A percentile compares a stretch with the other conserved stretches of the same genome.
Evolutionary conservation across 129 eudicot genomes (phyloP).

Genomic region (Rutidosis leptorrhynchoides): DNA sequence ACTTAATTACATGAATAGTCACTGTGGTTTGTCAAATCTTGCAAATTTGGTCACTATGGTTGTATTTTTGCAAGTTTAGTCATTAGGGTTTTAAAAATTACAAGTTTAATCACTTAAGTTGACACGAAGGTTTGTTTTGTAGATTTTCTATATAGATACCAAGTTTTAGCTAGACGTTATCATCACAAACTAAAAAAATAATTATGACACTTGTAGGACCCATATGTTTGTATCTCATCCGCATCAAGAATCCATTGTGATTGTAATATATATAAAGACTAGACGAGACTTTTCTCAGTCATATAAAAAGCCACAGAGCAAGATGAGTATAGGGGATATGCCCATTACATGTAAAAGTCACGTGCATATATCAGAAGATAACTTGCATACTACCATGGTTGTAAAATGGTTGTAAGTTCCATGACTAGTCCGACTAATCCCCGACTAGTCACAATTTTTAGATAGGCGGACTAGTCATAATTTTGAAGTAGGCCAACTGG

Average conservation of each 20-base stretch:
- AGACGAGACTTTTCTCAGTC: background rate
- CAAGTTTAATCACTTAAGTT: no score
- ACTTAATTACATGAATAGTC: no score
- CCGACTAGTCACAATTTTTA: no score
- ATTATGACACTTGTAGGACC: background rate
- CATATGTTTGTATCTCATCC: background rate
- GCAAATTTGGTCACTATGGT: no score
- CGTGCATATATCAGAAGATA: background rate
- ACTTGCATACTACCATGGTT: no score
- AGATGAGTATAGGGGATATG: background rate
- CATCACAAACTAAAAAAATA: background rate
- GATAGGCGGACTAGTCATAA: no score
- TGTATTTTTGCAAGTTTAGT: no score
- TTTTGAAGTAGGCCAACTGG: no score
- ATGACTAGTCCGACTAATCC: no score
- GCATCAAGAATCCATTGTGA: background rate
- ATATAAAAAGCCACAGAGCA: background rate
- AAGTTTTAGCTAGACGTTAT: background rate
- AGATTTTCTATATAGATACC: background rate
- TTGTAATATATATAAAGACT: background rate
- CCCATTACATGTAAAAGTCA: background rate
- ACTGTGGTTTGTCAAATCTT: no score
- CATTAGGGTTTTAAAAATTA: no score
- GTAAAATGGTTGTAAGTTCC: no score
- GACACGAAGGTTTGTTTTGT: background rate